Evolutionary conservation across 2,329 filamentous ascomycete species (phyloP).

Genomic region (Nannizzia gypsea): DNA sequence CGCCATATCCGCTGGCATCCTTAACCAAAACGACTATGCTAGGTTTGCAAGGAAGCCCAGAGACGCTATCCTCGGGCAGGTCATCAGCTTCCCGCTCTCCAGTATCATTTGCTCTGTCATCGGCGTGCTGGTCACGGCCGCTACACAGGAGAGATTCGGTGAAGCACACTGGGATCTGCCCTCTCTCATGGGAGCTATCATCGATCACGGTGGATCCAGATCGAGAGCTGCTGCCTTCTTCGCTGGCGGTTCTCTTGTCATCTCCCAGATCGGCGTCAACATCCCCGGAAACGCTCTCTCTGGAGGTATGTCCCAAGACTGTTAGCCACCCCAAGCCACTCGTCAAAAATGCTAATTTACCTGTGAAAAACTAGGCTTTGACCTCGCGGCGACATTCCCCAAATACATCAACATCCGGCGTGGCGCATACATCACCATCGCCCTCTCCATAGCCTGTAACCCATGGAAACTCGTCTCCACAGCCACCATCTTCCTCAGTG

Average conservation of each 20-base stretch:
- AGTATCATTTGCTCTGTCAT: constrained; percentile 8
- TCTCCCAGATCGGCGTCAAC: constrained; percentile 38
- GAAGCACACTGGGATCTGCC: constrained; percentile 36
- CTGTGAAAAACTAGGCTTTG: constrained; percentile 35
- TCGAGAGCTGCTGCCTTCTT: constrained; percentile 39
- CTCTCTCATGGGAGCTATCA: constrained; percentile 29
- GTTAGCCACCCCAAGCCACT: neutral
- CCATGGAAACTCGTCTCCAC: constrained; percentile 43
- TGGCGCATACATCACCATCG: constrained; percentile 36
- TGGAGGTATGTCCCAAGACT: constrained; percentile 21
- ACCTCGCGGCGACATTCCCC: constrained; percentile 43
- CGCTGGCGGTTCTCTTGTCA: constrained; percentile 33
- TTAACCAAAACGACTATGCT: constrained; percentile 37
- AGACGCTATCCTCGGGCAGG: constrained; percentile 34
- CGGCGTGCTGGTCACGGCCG: constrained; percentile 28
- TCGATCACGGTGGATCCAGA: constrained; percentile 23
- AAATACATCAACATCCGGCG: constrained; percentile 46
- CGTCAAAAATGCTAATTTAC: neutral
- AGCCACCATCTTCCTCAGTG: constrained; percentile 38
- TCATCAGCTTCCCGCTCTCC: constrained; percentile 23
- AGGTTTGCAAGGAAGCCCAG: constrained; percentile 32
- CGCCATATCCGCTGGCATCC: constrained; percentile 35
- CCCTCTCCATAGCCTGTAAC: constrained; percentile 17
- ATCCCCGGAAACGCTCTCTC: constrained; percentile 35
- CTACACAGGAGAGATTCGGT: constrained; percentile 24